phyloP scores from a whole-genome alignment of 768 basidiomycete genomes.

The Russula foetens region DNA sequence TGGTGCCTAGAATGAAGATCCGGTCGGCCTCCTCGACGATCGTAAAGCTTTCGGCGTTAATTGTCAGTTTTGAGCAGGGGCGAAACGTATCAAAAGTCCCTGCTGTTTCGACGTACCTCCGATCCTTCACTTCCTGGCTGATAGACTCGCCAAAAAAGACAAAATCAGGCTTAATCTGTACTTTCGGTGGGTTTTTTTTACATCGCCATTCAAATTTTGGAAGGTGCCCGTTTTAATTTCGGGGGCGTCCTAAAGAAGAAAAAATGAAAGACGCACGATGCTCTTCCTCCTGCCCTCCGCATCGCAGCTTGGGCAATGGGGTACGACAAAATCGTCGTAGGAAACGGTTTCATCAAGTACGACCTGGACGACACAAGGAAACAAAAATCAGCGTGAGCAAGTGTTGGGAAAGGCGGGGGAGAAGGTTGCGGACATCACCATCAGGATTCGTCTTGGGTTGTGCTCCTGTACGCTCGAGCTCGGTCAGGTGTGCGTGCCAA shows the following conservation, averaged over 20 bases:
- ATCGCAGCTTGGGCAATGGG: constrained; percentile 65
- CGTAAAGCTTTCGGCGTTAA: constrained; percentile 36
- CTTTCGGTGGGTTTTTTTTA: background rate
- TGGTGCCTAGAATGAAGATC: constrained; percentile 80
- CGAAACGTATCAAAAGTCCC: constrained; percentile 2
- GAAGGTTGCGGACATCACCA: constrained; percentile 65
- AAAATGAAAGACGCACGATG: constrained; percentile 51
- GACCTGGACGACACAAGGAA: constrained; percentile 39
- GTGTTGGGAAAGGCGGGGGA: background rate
- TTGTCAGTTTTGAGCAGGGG: background rate
- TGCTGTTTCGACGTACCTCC: constrained; percentile 42
- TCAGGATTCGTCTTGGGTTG: constrained; percentile 83
- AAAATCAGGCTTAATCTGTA: constrained; percentile 70
- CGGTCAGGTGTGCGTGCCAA: constrained; percentile 66
- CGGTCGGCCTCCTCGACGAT: constrained; percentile 54
- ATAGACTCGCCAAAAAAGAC: constrained; percentile 93
- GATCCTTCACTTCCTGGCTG: constrained; percentile 48
- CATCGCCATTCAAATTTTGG: background rate
- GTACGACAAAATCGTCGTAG: constrained; percentile 72
- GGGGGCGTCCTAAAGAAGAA: background rate
- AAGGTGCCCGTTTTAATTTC: constrained; percentile 17
- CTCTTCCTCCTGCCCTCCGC: constrained; percentile 47
- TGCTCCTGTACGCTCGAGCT: constrained; percentile 47
- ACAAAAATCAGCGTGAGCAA: background rate
- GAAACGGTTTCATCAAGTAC: constrained; percentile 65